Evolutionary conservation across 2,329 filamentous ascomycete species (phyloP).

Genomic region (Alternaria sp.): DNA sequence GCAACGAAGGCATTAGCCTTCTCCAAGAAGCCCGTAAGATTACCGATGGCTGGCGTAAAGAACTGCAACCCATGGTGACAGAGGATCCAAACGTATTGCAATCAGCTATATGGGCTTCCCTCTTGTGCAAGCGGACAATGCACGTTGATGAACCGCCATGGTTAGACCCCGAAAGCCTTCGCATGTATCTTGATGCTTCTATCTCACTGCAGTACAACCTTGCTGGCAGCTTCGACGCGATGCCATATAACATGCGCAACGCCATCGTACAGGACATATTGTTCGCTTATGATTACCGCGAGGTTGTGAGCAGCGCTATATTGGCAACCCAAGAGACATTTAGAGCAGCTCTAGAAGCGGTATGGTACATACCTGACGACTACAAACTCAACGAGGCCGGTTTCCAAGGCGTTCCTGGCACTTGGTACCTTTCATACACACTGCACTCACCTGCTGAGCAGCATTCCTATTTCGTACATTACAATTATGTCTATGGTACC

Average conservation of each 20-base stretch:
- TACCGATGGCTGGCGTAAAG: slow-evolving; percentile 62
- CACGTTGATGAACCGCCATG: slow-evolving; percentile 21
- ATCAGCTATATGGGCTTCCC: slow-evolving; percentile 64
- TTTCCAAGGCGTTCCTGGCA: slow-evolving; percentile 14
- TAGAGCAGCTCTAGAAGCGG: slow-evolving; percentile 46
- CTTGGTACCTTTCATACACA: slow-evolving; percentile 48
- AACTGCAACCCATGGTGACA: slow-evolving; percentile 54
- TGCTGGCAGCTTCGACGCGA: slow-evolving; percentile 45
- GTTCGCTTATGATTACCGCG: slow-evolving; percentile 51
- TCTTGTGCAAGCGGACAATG: slow-evolving; percentile 65
- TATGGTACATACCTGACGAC: slow-evolving; percentile 55
- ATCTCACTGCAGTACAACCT: slow-evolving; percentile 61
- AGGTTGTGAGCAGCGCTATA: slow-evolving; percentile 50
- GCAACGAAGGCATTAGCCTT: slow-evolving; percentile 32
- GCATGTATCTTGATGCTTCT: slow-evolving; percentile 52
- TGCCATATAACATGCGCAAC: slow-evolving; percentile 49
- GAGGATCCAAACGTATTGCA: slow-evolving; percentile 51
- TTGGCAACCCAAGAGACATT: slow-evolving; percentile 38
- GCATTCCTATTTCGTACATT: slow-evolving; percentile 46
- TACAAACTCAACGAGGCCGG: slow-evolving; percentile 16
- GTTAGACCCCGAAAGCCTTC: slow-evolving; percentile 19
- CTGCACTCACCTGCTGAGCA: slow-evolving; percentile 39
- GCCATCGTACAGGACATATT: slow-evolving; percentile 60
- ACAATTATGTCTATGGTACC: slow-evolving; percentile 59
- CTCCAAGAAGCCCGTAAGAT: slow-evolving; percentile 56